Conservation (phyloP, 2,329 filamentous ascomycete genomes). For the Colletotrichum coccodes region DNA sequence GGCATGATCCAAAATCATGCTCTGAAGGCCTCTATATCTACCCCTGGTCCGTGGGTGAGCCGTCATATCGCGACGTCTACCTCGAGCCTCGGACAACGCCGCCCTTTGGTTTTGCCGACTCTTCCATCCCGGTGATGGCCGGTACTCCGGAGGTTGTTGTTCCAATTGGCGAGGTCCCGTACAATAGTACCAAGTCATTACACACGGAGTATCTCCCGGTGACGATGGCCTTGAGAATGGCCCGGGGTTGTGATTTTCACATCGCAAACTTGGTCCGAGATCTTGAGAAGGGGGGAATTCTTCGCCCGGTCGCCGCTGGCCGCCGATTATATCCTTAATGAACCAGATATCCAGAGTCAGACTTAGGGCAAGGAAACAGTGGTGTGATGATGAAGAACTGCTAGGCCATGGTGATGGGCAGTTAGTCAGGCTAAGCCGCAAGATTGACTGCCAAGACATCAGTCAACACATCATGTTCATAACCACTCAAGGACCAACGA, state of each 20-base stretch:
- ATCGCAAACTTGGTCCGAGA: slow-evolving; percentile 11
- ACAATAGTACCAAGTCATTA: slow-evolving; percentile 2
- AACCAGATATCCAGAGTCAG: too few species aligned
- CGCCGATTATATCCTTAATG: not conserved
- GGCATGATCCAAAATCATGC: slow-evolving; percentile 24
- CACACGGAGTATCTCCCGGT: slow-evolving; percentile 10
- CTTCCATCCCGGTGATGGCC: slow-evolving; percentile 3
- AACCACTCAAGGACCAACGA: not conserved
- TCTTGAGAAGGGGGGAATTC: slow-evolving; percentile 1
- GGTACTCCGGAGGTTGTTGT: not conserved
- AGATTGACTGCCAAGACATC: not conserved
- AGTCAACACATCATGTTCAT: not conserved
- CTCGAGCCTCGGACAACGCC: slow-evolving; percentile 4
- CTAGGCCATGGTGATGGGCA: too few species aligned
- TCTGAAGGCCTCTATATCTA: slow-evolving; percentile 32
- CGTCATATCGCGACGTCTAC: slow-evolving; percentile 25
- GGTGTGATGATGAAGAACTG: too few species aligned
- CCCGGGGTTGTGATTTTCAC: slow-evolving; percentile 19
- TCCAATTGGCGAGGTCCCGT: slow-evolving; percentile 10
- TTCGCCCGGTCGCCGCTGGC: not conserved
- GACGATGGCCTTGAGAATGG: slow-evolving; percentile 22
- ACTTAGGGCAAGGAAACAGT: too few species aligned
- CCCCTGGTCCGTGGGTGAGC: not conserved
- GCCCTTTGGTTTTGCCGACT: slow-evolving; percentile 18
- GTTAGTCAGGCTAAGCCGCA: too few species aligned